Evolutionary conservation across 1,284 basidiomycete species (phyloP), one percentile per base, ranked within the genome.

Genomic region (Trichosporon ovoides): DNA sequence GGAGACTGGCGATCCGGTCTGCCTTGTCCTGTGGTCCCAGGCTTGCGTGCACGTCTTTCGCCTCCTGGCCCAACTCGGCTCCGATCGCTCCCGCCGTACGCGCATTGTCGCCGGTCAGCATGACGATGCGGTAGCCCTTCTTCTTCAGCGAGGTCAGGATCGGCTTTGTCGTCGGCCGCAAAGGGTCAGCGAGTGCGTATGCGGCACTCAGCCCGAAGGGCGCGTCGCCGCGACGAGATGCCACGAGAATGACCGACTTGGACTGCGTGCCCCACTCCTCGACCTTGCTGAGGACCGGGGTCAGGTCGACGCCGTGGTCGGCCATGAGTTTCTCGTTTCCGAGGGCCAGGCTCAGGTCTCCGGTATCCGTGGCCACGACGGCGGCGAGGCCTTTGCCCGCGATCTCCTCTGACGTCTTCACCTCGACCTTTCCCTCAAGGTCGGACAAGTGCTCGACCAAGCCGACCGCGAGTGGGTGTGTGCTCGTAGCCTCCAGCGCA

Each of bases 11-110:
- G 31, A 63, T 60, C 0, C 51, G 58, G 24, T 53, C 56, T 0
- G 91, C 91, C 74, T 97, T 97, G 50, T 94, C 93, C 69, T 92
- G 88, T 1, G 93, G 93, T 67, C 88, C 93, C 82, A 97, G 91
- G 53, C 84, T 84, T 3, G 91, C 87, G 83, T 87, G 91, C 0
- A 97, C 89, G 57, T 86, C 82, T 54, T 88, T 85, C 0, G 84
- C 80, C 46, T 78, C 78, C 66, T 96, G 93, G 0, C 91, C 92
- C 14, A 94, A 87, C 71, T 91, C 85, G 66, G 84, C 83, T 20
- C 91, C 93, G 55, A 97, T 84, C 1, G 93, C 90, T 34, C 85
- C 69, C 3, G 92, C 93, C 1, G 94, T 96, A 2, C 81, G 81
- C 68, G 82, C 83, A 24, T 88, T 84, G 68, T 97, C 93, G 1